Evolutionary conservation across 2,329 filamentous ascomycete species (phyloP), one percentile per base, ranked within the genome.

Genomic region (Conoideocrella luteorostrata): DNA sequence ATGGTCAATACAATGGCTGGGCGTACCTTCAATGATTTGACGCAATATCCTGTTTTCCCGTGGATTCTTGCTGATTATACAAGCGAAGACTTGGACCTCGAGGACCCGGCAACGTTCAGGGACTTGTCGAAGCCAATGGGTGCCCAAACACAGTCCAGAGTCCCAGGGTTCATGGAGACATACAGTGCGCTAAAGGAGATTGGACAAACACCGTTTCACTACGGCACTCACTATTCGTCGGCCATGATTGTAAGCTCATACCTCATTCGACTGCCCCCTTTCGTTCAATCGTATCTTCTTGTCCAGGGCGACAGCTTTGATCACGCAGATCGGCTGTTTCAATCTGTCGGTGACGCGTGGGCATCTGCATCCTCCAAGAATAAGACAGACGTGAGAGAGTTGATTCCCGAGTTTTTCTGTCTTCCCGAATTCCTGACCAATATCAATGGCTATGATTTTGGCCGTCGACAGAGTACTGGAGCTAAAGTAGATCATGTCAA

Each of bases 211-310:
- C 86, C 93, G 0, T 98, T 96, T 61, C 93, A 98, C 60, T 98
- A 97, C 54, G 93, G 93, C 15, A 98, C 94, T 0, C 94, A 98
- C 61, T 98, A 98, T 63, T 97, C 93, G 1, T 97, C 93, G 2
- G 93, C 93, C 7, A 98, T 97, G 93, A 96, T 95, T 47, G 93
- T 98, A 6, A 89, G 89, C 11, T 96, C 90, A 0, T 98, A 96
- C 57, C 75, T 98, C 32, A 96, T 98, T 56, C 84, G 93, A 15
- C 74, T 98, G 13, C 91, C 95, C 40, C 93, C 93, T 0, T 98
- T 97, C 60, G 91, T 96, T 20, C 88, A 97, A 54, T 95, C 93
- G 0, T 97, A 95, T 58, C 79, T 97, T 17, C 71, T 97, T 7
- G 77, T 98, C 2, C 93, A 98, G 63, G 93, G 93, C n/a, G 91